Evolutionary conservation across 73 alveolate species (phyloP).

Genomic region (Paramecium sexaurelia): DNA sequence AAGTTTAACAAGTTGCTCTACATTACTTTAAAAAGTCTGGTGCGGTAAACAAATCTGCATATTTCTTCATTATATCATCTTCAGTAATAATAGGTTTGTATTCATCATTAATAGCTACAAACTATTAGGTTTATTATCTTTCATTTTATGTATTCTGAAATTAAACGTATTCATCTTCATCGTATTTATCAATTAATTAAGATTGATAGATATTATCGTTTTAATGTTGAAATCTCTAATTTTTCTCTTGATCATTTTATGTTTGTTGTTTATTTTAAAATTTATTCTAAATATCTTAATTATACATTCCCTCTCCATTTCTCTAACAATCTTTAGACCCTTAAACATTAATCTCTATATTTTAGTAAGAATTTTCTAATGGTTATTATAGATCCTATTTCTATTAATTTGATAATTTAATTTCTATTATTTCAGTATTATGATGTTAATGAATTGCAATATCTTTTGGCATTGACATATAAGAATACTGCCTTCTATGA

Average conservation of each 20-base stretch:
- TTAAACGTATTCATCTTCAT: background rate
- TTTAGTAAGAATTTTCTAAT: background rate
- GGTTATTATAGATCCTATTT: background rate
- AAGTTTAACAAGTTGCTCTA: slow-evolving; percentile 38
- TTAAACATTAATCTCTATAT: background rate
- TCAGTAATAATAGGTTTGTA: background rate
- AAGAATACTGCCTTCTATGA: slow-evolving; percentile 28
- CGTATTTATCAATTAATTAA: background rate
- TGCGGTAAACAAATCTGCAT: slow-evolving; percentile 52
- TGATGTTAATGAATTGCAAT: slow-evolving; percentile 15
- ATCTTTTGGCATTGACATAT: background rate
- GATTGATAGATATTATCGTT: background rate
- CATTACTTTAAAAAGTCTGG: slow-evolving; percentile 47
- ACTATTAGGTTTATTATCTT: background rate
- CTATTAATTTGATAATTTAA: background rate
- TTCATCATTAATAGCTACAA: background rate
- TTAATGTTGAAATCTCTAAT: background rate
- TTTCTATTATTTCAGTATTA: slow-evolving; percentile 49
- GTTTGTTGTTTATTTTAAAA: background rate
- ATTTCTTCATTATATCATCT: slow-evolving; percentile 55
- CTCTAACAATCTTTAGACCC: background rate
- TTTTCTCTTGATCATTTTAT: background rate
- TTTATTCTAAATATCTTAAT: background rate
- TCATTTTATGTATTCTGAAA: background rate
- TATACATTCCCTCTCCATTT: background rate